Percentiles rank a stretch among this genome's conserved stretches.
Evolutionary conservation across 1,284 basidiomycete species (phyloP).

Genomic region (Puccinia novopanici): DNA sequence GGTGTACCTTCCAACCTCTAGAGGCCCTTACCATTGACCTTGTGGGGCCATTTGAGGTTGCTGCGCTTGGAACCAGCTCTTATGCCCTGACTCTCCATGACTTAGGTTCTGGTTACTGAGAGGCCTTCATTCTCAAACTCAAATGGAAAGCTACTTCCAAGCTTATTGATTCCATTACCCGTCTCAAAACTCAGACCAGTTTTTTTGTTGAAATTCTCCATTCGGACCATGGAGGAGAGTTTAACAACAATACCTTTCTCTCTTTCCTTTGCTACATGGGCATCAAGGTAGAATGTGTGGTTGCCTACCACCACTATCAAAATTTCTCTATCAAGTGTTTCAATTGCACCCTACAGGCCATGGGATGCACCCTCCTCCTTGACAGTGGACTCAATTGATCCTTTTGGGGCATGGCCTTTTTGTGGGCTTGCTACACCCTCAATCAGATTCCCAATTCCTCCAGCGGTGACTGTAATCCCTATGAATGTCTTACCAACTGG

Average conservation of each 20-base stretch:
- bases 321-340: not conserved
- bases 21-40: not conserved
- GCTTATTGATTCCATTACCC: not conserved
- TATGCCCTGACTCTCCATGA: not conserved
- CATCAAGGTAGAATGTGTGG: not conserved
- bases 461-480: not conserved
- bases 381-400: not conserved
- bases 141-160: not conserved
- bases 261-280: no score
- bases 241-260: no score
- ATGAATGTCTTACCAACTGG: not conserved
- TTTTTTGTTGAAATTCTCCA: not conserved
- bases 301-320: not conserved
- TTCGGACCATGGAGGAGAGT: slow-evolving; percentile 11
- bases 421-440: slow-evolving; percentile 1
- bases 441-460: not conserved
- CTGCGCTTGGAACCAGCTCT: not conserved
- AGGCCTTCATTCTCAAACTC: not conserved
- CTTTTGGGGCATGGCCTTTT: not conserved
- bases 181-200: not conserved
- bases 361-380: not conserved
- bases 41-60: not conserved
- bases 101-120: not conserved
- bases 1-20: not conserved
- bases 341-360: not conserved